Percentiles rank a stretch among this genome's conserved stretches.
Evolutionary conservation across 805 yeast species (phyloP).

Genomic region (Naumovozyma dairenensis): DNA sequence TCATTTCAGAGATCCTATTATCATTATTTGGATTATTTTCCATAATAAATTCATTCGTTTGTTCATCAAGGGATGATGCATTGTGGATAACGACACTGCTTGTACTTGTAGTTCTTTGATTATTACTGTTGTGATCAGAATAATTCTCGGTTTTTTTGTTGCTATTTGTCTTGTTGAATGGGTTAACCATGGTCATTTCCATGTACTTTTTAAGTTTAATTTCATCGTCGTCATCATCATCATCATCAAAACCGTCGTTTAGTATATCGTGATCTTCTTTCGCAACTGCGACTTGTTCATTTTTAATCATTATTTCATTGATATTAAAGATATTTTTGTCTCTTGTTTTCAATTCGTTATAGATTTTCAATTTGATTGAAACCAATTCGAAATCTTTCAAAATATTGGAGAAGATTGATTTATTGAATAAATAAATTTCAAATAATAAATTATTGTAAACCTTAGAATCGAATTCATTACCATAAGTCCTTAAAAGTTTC

Average conservation of each 20-base stretch:
- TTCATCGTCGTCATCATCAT: slow-evolving; percentile 11
- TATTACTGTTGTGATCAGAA: background rate
- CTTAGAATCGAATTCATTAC: slow-evolving; percentile 21
- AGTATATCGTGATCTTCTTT: background rate
- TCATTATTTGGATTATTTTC: slow-evolving; percentile 4
- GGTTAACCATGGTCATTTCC: slow-evolving; percentile 31
- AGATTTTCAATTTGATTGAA: slow-evolving; percentile 22
- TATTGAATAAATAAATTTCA: slow-evolving; percentile 9
- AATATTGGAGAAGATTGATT: slow-evolving; percentile 7
- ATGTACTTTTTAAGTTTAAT: slow-evolving; percentile 15
- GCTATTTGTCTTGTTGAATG: slow-evolving; percentile 12
- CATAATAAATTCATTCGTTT: background rate
- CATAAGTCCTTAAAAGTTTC: slow-evolving; percentile 17
- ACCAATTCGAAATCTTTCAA: slow-evolving; percentile 12
- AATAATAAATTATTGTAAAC: slow-evolving; percentile 17
- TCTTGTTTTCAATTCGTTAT: slow-evolving; percentile 19
- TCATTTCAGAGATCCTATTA: slow-evolving; percentile 24
- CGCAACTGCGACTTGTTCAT: slow-evolving; percentile 5
- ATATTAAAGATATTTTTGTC: slow-evolving; percentile 10
- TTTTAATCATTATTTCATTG: slow-evolving; percentile 1
- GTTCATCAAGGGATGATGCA: slow-evolving; percentile 1
- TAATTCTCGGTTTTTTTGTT: no score
- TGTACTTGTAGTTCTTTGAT: slow-evolving; percentile 9
- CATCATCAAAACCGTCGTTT: slow-evolving; percentile 1
- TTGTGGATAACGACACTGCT: slow-evolving; percentile 20